phyloP scores from a whole-genome alignment of 805 yeast species.

The Monosporozyma aerobia region DNA sequence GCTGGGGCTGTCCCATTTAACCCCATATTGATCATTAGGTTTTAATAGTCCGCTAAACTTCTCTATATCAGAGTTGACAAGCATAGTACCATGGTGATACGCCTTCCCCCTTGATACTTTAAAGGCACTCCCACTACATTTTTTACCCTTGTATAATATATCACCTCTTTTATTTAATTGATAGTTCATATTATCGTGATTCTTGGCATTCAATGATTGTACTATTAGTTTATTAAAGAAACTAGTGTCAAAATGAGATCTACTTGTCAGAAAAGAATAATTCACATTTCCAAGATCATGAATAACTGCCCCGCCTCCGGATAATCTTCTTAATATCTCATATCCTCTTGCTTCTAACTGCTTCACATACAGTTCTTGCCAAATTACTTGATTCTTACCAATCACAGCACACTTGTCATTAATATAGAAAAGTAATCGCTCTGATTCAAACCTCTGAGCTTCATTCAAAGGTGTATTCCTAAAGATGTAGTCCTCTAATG shows the following conservation, averaged over 20 bases:
- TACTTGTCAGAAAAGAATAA: slow-evolving; percentile 68
- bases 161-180: slow-evolving; percentile 52
- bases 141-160: slow-evolving; percentile 45
- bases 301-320: slow-evolving; percentile 97
- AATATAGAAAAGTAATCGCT: slow-evolving; percentile 60
- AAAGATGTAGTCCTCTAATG: slow-evolving; percentile 75
- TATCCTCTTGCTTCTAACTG: slow-evolving; percentile 40
- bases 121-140: slow-evolving; percentile 90
- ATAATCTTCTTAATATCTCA: slow-evolving; percentile 66
- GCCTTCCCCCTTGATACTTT: slow-evolving; percentile 74
- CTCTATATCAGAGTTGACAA: slow-evolving; percentile 57
- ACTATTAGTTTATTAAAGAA: slow-evolving; percentile 44
- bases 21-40: slow-evolving; percentile 35
- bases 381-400: slow-evolving; percentile 94
- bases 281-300: slow-evolving; percentile 88
- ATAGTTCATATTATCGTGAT: background rate
- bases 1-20: slow-evolving; percentile 38
- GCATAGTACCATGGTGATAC: slow-evolving; percentile 95
- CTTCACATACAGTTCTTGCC: slow-evolving; percentile 70
- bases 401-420: slow-evolving; percentile 84
- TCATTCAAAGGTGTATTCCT: slow-evolving; percentile 42
- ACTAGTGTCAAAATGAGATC: slow-evolving; percentile 53
- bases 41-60: slow-evolving; percentile 51
- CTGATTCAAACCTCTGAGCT: slow-evolving; percentile 23
- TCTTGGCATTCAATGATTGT: slow-evolving; percentile 14